Percentiles rank a stretch among this genome's conserved stretches.
phyloP scores from a whole-genome alignment of 1,139 yeast genomes.

The Zygosaccharomyces pseudobailii region DNA sequence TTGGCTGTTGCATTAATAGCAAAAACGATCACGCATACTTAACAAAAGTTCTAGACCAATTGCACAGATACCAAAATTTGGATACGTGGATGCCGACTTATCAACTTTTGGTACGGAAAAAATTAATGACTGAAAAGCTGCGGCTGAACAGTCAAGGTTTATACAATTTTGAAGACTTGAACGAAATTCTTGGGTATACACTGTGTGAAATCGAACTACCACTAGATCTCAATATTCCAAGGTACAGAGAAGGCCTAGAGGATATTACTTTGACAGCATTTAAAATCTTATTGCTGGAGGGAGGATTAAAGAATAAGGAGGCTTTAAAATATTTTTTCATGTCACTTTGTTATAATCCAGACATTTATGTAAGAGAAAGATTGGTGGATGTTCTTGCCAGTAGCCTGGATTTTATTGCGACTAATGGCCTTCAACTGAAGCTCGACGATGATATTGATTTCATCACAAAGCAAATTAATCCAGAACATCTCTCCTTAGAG shows the following conservation, averaged over 20 bases:
- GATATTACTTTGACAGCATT: constrained; percentile 67
- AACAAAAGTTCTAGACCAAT: constrained; percentile 49
- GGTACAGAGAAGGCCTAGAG: constrained; percentile 39
- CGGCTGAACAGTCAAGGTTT: constrained; percentile 56
- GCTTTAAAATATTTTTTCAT: constrained; percentile 61
- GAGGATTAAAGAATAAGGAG: constrained; percentile 65
- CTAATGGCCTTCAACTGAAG: constrained; percentile 58
- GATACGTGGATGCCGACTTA: constrained; percentile 86
- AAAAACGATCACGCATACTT: constrained; percentile 37
- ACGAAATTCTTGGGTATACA: constrained; percentile 40
- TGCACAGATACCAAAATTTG: constrained; percentile 70
- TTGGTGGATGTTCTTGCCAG: constrained; percentile 46
- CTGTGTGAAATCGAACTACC: constrained; percentile 10
- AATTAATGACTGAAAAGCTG: constrained; percentile 54
- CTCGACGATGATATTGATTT: constrained; percentile 39
- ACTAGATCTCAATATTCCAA: constrained; percentile 8
- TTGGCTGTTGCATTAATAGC: constrained; percentile 40
- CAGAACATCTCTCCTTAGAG: constrained; percentile 13
- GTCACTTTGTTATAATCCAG: constrained; percentile 51
- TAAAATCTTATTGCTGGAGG: constrained; percentile 62
- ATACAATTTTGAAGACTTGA: constrained; percentile 41
- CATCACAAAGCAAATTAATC: constrained; percentile 23
- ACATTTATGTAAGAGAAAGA: constrained; percentile 48
- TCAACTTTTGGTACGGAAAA: constrained; percentile 50
- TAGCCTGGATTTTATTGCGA: constrained; percentile 64